Conservation (phyloP, 2,329 filamentous ascomycete species). For the Blastomyces gilchristii region DNA sequence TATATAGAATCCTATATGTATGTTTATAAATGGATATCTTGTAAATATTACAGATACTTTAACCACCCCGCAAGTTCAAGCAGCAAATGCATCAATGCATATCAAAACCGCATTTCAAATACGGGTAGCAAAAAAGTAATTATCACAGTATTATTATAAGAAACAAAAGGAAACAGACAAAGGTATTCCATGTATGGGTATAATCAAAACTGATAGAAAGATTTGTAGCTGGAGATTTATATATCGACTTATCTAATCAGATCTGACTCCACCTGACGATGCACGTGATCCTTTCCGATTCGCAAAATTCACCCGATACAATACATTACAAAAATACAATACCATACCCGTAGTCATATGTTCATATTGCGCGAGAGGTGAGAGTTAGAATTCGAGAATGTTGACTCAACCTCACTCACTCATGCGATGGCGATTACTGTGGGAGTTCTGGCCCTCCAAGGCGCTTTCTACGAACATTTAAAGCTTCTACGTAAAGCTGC, state of each 20-base stretch:
- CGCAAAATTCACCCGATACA: background rate
- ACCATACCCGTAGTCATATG: background rate
- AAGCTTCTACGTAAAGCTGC: constrained; percentile 62
- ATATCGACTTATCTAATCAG: background rate
- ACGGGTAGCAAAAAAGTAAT: background rate
- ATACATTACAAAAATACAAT: background rate
- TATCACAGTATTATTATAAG: background rate
- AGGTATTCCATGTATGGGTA: background rate
- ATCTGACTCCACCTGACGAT: background rate
- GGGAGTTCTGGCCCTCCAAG: constrained; percentile 69
- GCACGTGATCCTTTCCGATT: constrained; percentile 1
- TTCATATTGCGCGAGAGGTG: background rate
- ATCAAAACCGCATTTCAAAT: background rate
- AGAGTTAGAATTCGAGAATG: background rate
- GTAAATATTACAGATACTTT: too few relatives aligned
- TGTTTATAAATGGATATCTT: too few relatives aligned
- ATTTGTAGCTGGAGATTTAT: too few relatives aligned
- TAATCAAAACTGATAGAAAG: background rate
- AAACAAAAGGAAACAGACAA: background rate
- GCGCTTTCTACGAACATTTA: constrained; percentile 84
- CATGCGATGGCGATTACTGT: constrained; percentile 25
- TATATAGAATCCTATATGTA: background rate
- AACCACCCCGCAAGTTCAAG: background rate
- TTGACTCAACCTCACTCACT: background rate
- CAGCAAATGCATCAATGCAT: background rate